Conservation (phyloP, 768 basidiomycete genomes). For the Pulveroboletus sp. region DNA sequence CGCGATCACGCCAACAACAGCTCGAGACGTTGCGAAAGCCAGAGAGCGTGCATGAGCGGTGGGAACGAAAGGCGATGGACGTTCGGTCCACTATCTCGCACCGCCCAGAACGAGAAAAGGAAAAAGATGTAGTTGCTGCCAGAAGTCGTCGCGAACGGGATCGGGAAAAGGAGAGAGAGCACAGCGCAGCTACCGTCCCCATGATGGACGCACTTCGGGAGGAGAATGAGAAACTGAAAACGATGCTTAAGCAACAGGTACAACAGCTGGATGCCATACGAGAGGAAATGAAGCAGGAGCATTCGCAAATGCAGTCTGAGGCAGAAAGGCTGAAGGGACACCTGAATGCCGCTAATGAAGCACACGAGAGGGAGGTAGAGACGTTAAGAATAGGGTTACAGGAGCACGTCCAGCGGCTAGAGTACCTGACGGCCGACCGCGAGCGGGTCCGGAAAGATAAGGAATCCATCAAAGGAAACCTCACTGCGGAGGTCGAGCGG, state of each 20-base stretch:
- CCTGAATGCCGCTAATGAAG: constrained; percentile 1
- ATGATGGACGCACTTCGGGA: constrained; percentile 14
- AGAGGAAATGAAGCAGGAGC: constrained; percentile 12
- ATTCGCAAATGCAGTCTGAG: background rate
- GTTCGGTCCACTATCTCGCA: no score
- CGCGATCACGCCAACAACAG: no score
- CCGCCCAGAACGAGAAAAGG: no score
- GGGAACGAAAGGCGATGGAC: no score
- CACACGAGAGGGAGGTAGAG: constrained; percentile 13
- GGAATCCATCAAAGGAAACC: constrained; percentile 12
- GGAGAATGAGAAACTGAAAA: constrained; percentile 23
- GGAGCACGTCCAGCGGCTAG: constrained; percentile 18
- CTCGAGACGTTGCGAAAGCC: no score
- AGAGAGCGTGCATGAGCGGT: no score
- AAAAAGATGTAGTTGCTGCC: no score
- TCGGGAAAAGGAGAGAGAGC: constrained; percentile 13
- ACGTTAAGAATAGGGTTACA: constrained; percentile 14
- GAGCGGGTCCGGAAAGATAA: constrained; percentile 24
- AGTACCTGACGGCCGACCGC: constrained; percentile 18
- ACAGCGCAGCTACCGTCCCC: background rate
- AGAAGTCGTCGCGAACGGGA: background rate
- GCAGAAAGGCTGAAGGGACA: constrained; percentile 13
- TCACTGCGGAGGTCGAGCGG: constrained; percentile 22
- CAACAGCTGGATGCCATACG: constrained; percentile 9
- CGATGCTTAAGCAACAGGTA: constrained; percentile 13